Evolutionary conservation across 225 moss, liverwort and hornwort genomes (phyloP).

Genomic region (Polytrichum formosum): DNA sequence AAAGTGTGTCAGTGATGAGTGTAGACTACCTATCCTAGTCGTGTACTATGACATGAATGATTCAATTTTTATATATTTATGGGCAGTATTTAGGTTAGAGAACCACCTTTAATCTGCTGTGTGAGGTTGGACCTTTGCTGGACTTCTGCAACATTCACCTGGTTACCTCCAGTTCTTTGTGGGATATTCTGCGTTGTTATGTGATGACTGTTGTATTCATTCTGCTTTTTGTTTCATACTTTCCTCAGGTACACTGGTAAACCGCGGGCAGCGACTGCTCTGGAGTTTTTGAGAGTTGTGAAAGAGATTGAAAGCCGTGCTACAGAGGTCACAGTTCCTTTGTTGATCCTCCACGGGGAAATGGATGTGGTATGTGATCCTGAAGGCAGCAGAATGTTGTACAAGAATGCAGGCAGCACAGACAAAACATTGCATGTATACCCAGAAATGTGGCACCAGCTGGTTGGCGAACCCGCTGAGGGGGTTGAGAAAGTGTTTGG

Average conservation of each 20-base stretch:
- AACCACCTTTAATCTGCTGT: too few relatives aligned
- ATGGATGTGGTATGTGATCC: constrained; percentile 75
- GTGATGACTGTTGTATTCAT: neutral
- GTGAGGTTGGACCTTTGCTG: too few relatives aligned
- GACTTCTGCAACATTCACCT: too few relatives aligned
- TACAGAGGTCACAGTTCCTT: constrained; percentile 53
- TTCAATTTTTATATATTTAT: too few relatives aligned
- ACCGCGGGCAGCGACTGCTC: constrained; percentile 74
- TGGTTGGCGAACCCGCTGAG: constrained; percentile 76
- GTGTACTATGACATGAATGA: too few relatives aligned
- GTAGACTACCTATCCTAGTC: too few relatives aligned
- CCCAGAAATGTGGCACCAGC: constrained; percentile 90
- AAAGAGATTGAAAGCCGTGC: constrained; percentile 58
- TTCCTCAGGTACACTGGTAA: constrained; percentile 58
- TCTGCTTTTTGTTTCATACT: neutral
- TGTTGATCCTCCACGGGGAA: constrained; percentile 66
- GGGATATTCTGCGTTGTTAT: too few relatives aligned
- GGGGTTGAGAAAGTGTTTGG: constrained; percentile 71
- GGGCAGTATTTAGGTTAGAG: too few relatives aligned
- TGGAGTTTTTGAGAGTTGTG: constrained; percentile 59
- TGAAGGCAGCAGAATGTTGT: constrained; percentile 54
- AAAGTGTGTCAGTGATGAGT: too few relatives aligned
- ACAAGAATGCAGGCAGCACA: constrained; percentile 53
- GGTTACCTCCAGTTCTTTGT: too few relatives aligned
- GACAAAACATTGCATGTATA: constrained; percentile 72